Evolutionary conservation across 345 rosid genomes (phyloP), one percentile per base, ranked within the genome.

Genomic region (Fremontodendron californicum): DNA sequence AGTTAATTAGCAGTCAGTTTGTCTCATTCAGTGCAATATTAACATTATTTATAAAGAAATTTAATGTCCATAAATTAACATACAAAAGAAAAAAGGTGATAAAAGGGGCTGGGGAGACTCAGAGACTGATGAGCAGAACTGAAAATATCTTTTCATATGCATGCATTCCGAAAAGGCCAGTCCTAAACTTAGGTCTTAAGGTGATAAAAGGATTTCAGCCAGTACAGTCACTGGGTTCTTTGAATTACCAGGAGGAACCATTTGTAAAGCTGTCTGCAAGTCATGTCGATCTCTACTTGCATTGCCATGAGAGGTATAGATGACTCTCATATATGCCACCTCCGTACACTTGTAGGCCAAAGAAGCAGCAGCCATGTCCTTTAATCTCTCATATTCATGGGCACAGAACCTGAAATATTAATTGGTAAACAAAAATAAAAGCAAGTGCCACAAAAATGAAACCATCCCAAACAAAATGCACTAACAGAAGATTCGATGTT

Each of bases 311-410:
- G 93, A 89, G 58, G 90, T 80, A 84, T 90, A 88, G 76, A 92
- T 84, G 61, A 94, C 97, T 86, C 93, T 94, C 87, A 96, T 84
- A 86, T 88, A 89, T 73, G 99, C 99, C 80, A 96, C 97, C 89
- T 96, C 99, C 86, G 84, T 88, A 84, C 97, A 93, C 79, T 96
- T 96, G 91, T 96, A 96, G 76, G 98, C 98, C 85, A 96, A 89
- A 52, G 99, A 91, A 83, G 99, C 97, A 73, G 94, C 88, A 68
- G 93, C 98, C 95, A 89, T 88, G 76, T 96, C 94, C 86, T 88
- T 90, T 64, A 80, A 80, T 81, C 90, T 96, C 91, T 96, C 99
- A 46, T 89, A 96, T 77, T 94, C 99, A 77, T 86, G 92, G 82
- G 98, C 98, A 80, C 97, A 94, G 82, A 88, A 96, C 85, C 98